Base-by-base conservation (phyloP, 2,329 filamentous ascomycete genomes). In the Penicillium sp. region DNA sequence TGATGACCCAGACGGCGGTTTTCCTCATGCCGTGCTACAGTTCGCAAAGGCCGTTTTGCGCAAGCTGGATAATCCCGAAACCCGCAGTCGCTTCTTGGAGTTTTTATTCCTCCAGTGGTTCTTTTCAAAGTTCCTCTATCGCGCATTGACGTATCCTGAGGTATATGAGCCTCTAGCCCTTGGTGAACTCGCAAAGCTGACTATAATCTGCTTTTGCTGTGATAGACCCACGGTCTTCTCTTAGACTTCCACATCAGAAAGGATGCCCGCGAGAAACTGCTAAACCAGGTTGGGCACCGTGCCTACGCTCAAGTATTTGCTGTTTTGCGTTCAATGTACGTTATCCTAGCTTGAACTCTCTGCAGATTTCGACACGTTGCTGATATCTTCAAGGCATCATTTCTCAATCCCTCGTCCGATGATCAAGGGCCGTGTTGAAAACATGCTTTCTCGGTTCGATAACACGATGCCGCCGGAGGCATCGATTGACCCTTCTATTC, bases 21-120 rank as follows among this genome's bases (percentile, higher is more conserved):
- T 97, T 65, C 94, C 94, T 3, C 87, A 90, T 68, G 90, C 91
- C 56, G 87, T 94, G 21, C 78, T 97, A 69, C 89, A 92, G 70
- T 84, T 99, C 65, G 90, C 91, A 63, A 90, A 89, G 72, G 90
- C 91, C 62, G 91, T 97, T 59, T 78, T 96, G 44, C 83, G 83
- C 58, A 92, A 92, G 68, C 79, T 96, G 59, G 77, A 81, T 36
- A 87, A 90, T 63, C 82, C 82, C 63, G 87, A 89, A 64, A 85
- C 85, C 63, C 86, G 90, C 61, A 87, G 89, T 64, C 86, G 85
- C 65, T 91, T 91, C 39, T 86, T 91, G 61, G 87, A 87, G 66
- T 96, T 93, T 79, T 84, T 97, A 64, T 87, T 97, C 62, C 90
- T 89, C 68, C 89, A 93, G 71, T 99, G 93, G 87, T 87, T 97